Conservation (phyloP, 2,329 filamentous ascomycete genomes). For the Fusarium sp. region DNA sequence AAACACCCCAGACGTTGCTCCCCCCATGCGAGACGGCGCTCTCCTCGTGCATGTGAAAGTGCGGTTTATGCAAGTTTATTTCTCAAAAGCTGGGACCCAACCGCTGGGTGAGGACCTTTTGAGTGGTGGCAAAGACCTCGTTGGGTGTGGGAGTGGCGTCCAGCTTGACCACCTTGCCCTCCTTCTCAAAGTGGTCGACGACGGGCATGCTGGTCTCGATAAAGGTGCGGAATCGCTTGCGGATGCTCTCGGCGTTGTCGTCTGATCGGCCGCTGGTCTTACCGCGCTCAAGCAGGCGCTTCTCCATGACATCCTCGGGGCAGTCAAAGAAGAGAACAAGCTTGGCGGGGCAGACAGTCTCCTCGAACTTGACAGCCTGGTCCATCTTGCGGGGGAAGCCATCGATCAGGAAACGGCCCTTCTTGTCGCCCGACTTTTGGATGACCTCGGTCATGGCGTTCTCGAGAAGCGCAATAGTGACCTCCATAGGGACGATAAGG, state of each 20-base stretch:
- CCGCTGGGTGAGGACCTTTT: slow-evolving; percentile 60
- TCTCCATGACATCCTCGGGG: slow-evolving; percentile 88
- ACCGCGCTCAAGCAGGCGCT: slow-evolving; percentile 85
- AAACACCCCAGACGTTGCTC: slow-evolving; percentile 19
- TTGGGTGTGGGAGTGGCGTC: slow-evolving; percentile 77
- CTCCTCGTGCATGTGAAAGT: slow-evolving; percentile 23
- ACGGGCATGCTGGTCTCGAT: slow-evolving; percentile 98
- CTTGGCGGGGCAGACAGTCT: slow-evolving; percentile 83
- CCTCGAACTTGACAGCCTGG: slow-evolving; percentile 94
- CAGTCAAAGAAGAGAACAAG: slow-evolving; percentile 96
- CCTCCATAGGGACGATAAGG: slow-evolving; percentile 98
- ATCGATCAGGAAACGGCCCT: slow-evolving; percentile 80
- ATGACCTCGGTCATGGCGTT: slow-evolving; percentile 88
- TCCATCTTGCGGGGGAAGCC: slow-evolving; percentile 98
- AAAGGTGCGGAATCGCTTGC: slow-evolving; percentile 95
- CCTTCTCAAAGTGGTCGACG: slow-evolving; percentile 82
- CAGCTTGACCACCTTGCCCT: slow-evolving; percentile 84
- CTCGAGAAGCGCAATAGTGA: slow-evolving; percentile 92
- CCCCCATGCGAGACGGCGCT: slow-evolving; percentile 19
- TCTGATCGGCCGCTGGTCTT: slow-evolving; percentile 93
- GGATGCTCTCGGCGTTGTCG: slow-evolving; percentile 95
- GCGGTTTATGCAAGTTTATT: slow-evolving; percentile 8
- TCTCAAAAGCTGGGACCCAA: slow-evolving; percentile 56
- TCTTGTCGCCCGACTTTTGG: slow-evolving; percentile 58
- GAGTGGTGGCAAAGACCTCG: slow-evolving; percentile 67